Evolutionary conservation across 1,284 basidiomycete species (phyloP).

Genomic region (Stereum hirsutum): DNA sequence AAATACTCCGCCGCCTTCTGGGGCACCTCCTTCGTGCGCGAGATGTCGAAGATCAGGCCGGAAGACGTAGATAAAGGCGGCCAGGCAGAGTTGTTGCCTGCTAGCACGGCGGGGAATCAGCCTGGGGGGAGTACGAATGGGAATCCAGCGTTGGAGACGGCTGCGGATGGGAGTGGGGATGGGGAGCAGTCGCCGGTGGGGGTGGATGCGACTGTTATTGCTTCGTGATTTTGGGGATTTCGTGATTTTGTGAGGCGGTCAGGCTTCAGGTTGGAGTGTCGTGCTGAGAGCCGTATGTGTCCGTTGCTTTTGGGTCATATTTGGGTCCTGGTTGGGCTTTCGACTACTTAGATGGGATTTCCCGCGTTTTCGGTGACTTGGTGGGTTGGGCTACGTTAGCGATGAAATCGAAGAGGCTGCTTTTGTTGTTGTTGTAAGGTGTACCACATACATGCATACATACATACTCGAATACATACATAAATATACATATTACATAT

Average conservation of each 20-base stretch:
- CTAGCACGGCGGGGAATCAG: not conserved
- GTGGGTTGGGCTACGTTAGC: not conserved
- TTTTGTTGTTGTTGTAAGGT: not conserved
- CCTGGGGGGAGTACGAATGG: not conserved
- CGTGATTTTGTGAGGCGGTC: not conserved
- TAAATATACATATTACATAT: too few species aligned
- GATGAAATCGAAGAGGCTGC: not conserved
- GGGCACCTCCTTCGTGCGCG: constrained; percentile 85
- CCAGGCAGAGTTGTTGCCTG: constrained; percentile 30
- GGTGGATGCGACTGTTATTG: not conserved
- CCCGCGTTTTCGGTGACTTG: not conserved
- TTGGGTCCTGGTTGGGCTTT: not conserved
- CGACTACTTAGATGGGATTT: not conserved
- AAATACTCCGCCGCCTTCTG: constrained; percentile 92
- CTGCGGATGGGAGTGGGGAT: too few species aligned
- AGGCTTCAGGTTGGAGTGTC: not conserved
- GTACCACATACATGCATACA: not conserved
- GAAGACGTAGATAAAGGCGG: constrained; percentile 29
- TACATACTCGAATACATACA: not conserved
- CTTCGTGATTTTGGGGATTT: not conserved
- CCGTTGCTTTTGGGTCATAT: not conserved
- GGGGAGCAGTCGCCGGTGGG: too few species aligned
- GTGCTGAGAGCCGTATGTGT: not conserved
- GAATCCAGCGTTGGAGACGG: not conserved
- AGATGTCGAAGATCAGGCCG: constrained; percentile 42